phyloP scores from a whole-genome alignment of 176 grass and related monocot genomes.

The Carex cristatella region DNA sequence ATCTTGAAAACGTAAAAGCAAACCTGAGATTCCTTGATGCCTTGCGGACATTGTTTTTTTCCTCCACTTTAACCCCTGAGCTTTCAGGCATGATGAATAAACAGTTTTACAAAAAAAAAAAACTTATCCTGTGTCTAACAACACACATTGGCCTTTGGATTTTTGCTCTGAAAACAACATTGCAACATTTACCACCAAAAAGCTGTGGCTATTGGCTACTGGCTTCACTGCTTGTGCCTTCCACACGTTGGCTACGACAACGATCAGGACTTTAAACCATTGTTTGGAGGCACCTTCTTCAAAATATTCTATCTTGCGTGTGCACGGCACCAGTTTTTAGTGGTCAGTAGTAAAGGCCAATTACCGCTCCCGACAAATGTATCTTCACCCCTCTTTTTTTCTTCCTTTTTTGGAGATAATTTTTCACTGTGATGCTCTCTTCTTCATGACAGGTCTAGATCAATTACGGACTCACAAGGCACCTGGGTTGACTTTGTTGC shows the following conservation, averaged over 20 bases:
- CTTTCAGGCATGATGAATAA: constrained; percentile 9
- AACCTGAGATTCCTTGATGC: constrained; percentile 17
- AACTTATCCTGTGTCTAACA: neutral
- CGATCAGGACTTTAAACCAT: neutral
- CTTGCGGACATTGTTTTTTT: neutral
- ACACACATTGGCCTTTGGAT: constrained; percentile 22
- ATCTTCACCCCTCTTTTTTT: neutral
- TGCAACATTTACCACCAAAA: constrained; percentile 28
- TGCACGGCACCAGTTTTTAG: constrained; percentile 18
- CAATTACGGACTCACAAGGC: neutral
- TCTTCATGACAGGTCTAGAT: neutral
- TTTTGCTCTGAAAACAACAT: constrained; percentile 8
- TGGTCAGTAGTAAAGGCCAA: constrained; percentile 16
- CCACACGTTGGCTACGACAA: constrained; percentile 22
- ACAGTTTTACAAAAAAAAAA: neutral
- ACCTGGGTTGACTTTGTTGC: neutral
- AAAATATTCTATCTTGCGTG: constrained; percentile 22
- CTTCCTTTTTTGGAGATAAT: neutral
- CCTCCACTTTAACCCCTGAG: constrained; percentile 4
- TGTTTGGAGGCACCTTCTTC: constrained; percentile 16
- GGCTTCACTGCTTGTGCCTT: constrained; percentile 22
- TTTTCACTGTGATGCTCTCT: neutral
- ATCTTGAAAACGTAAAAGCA: constrained; percentile 17
- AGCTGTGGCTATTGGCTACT: constrained; percentile 39
- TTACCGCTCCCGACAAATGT: constrained; percentile 1